Conservation (phyloP, 257 asterid species). For the Handroanthus guayacan region DNA sequence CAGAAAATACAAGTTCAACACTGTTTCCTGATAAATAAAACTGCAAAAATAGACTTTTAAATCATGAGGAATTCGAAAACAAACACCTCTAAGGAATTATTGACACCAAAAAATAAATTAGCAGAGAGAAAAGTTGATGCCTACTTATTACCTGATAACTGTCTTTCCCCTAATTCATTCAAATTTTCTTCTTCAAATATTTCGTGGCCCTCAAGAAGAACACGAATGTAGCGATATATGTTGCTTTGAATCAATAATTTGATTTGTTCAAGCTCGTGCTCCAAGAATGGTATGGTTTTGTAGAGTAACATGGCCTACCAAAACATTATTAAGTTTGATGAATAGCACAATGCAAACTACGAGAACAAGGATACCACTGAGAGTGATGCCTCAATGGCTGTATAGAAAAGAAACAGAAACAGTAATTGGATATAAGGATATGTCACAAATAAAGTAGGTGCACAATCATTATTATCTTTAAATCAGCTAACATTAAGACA, state of each 20-base stretch:
- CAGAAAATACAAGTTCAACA: conserved; percentile 29
- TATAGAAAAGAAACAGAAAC: not conserved
- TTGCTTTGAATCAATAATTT: conserved; percentile 61
- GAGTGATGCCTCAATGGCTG: not conserved
- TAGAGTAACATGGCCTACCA: conserved; percentile 66
- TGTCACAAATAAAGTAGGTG: no score
- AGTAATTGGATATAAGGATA: no score
- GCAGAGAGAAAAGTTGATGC: not conserved
- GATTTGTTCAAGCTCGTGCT: conserved; percentile 58
- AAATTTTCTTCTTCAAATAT: conserved; percentile 56
- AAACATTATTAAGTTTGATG: conserved; percentile 6
- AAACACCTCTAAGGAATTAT: no score
- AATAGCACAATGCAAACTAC: not conserved
- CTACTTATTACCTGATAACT: conserved; percentile 21
- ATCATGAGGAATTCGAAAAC: no score
- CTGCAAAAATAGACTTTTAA: no score
- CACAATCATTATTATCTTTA: no score
- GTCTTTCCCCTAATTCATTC: conserved; percentile 32
- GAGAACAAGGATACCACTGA: not conserved
- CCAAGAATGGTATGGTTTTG: conserved; percentile 58
- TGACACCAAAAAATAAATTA: no score
- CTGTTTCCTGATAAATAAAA: not conserved
- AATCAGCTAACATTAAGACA: not conserved
- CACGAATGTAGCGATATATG: conserved; percentile 54
- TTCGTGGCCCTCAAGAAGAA: conserved; percentile 63